These are phyloP conservation scores for Usnea hakonensis DNA, from an alignment of 495 filamentous ascomycete species.

Conservation along the genomic window DNA sequence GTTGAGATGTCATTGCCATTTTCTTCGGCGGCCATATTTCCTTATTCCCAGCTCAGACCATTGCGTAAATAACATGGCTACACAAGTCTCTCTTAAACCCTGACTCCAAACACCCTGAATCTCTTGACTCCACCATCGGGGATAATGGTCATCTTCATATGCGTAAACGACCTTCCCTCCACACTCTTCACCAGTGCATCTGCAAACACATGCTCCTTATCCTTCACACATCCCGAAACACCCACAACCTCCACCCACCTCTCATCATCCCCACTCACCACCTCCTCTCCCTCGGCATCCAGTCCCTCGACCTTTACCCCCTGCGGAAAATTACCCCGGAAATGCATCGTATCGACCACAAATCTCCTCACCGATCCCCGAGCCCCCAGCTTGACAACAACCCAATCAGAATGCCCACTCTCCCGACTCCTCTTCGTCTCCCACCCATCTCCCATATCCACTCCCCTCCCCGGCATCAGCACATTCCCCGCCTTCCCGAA, in stretches of 20 bases:
- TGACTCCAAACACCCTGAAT: conserved; percentile 69
- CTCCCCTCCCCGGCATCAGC: conserved; percentile 74
- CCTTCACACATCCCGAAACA: conserved; percentile 63
- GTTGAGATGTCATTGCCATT: background rate
- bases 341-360: conserved; percentile 82
- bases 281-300: conserved; percentile 50
- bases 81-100: conserved; percentile 26
- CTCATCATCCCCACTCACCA: conserved; percentile 50
- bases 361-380: conserved; percentile 62
- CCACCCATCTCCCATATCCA: conserved; percentile 94
- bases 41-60: background rate
- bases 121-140: conserved; percentile 90
- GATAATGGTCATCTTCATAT: conserved; percentile 83
- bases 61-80: background rate
- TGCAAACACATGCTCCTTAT: conserved; percentile 71
- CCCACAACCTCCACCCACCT: conserved; percentile 64
- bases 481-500: conserved; percentile 79
- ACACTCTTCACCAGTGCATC: conserved; percentile 36
- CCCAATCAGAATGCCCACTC: conserved; percentile 78
- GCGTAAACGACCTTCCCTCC: conserved; percentile 54
- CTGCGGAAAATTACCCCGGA: conserved; percentile 83
- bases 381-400: conserved; percentile 68
- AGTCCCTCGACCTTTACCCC: conserved; percentile 53
- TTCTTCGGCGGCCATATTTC: background rate
- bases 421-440: conserved; percentile 76